Percentiles rank a stretch among this genome's conserved stretches.
These are phyloP conservation scores for Wallacemonas sp. DNA, from an alignment of 208 protist genomes.

Conservation along the genomic window DNA sequence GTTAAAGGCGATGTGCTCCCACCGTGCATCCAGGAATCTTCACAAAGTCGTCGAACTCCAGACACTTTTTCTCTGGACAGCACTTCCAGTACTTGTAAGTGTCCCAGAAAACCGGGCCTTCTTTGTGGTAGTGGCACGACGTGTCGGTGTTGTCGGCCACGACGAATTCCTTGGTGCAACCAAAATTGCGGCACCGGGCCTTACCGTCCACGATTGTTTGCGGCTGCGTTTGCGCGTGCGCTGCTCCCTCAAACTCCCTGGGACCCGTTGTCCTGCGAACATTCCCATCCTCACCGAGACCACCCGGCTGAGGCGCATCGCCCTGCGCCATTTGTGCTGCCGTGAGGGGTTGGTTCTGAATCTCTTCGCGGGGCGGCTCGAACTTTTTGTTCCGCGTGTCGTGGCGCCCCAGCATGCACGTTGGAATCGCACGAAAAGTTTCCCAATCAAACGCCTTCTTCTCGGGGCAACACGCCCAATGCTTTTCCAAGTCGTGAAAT, in stretches of 20 bases:
- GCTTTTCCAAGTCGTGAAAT: constrained; percentile 87
- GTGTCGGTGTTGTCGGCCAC: constrained; percentile 69
- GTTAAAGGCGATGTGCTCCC: constrained; percentile 69
- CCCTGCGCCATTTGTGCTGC: constrained; percentile 28
- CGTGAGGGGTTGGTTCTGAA: constrained; percentile 50
- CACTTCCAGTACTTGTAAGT: constrained; percentile 92
- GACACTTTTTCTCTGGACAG: constrained; percentile 78
- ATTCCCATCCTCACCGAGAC: background rate
- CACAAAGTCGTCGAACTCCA: constrained; percentile 89
- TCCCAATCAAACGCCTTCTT: constrained; percentile 86
- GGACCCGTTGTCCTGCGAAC: constrained; percentile 48
- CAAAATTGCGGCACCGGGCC: constrained; percentile 80
- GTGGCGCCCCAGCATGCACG: constrained; percentile 59
- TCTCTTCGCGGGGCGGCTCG: constrained; percentile 43
- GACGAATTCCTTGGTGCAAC: constrained; percentile 76
- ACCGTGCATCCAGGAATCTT: constrained; percentile 77
- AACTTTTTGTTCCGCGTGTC: constrained; percentile 55
- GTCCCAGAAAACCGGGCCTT: constrained; percentile 85
- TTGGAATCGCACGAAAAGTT: constrained; percentile 69
- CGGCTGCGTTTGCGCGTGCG: constrained; percentile 30
- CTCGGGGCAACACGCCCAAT: constrained; percentile 75
- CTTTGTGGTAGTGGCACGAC: constrained; percentile 69
- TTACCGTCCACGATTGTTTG: constrained; percentile 77
- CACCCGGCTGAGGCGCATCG: background rate
- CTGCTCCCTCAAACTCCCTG: constrained; percentile 77